phyloP scores from a whole-genome alignment of 2,329 filamentous ascomycete genomes.

The Ciborinia camelliae region DNA sequence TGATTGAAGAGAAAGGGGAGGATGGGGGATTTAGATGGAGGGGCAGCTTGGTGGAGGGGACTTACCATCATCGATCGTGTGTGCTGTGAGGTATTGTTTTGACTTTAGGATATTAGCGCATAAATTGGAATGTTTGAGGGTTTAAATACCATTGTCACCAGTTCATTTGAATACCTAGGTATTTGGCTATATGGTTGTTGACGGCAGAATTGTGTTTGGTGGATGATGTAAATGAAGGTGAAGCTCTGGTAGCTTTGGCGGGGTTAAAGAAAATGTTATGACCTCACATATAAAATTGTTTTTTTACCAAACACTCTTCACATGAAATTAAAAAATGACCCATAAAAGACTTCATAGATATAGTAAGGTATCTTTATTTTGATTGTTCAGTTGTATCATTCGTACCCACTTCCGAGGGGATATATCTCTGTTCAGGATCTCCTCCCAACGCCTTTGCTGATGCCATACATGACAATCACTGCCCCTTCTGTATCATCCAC shows the following conservation, averaged over 20 bases:
- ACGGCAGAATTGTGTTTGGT: conserved; percentile 2
- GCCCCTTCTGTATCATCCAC: not conserved
- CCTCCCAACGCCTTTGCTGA: conserved; percentile 20
- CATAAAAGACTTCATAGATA: not conserved
- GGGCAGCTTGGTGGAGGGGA: conserved; percentile 25
- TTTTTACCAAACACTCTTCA: conserved; percentile 1
- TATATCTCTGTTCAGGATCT: conserved; percentile 15
- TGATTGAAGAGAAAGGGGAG: not conserved
- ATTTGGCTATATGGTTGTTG: conserved; percentile 17
- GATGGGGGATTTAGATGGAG: conserved; percentile 13
- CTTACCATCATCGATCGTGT: conserved; percentile 83
- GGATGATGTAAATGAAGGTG: conserved; percentile 1
- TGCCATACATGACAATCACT: conserved; percentile 24
- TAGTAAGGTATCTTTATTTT: conserved; percentile 18
- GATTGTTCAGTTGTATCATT: conserved; percentile 21
- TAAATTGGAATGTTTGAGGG: conserved; percentile 11
- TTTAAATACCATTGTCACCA: conserved; percentile 35
- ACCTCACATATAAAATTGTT: not conserved
- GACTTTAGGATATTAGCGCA: conserved; percentile 57
- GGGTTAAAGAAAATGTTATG: conserved; percentile 19
- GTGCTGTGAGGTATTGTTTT: conserved; percentile 94
- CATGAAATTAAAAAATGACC: not conserved
- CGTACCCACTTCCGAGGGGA: conserved; percentile 4
- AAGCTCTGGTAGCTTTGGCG: conserved; percentile 17
- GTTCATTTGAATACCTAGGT: conserved; percentile 22